Conservation (phyloP, 176 grass and related monocot genomes). For the Bonia amplexicaulis region DNA sequence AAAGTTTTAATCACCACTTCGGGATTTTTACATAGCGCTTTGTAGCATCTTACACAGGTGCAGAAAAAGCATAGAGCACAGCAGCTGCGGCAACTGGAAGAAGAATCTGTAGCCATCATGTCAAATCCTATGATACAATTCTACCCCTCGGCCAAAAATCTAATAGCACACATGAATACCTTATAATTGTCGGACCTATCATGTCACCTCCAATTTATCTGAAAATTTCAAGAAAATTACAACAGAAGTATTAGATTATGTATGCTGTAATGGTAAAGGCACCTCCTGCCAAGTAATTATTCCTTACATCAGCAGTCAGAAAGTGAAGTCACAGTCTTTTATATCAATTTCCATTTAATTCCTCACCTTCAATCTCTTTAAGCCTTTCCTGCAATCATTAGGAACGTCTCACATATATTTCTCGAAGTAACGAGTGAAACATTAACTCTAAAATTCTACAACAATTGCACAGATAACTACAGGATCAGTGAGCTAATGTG, state of each 20-base stretch:
- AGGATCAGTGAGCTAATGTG: not conserved
- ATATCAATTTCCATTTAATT: conserved; percentile 40
- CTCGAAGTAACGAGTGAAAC: not conserved
- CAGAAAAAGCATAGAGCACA: not conserved
- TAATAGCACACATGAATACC: conserved; percentile 35
- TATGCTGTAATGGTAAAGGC: not conserved
- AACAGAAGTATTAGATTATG: not conserved
- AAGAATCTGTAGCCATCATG: conserved; percentile 45
- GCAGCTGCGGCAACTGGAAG: conserved; percentile 16
- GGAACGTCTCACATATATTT: not conserved
- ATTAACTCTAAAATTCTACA: conserved; percentile 11
- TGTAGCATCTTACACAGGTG: conserved; percentile 19
- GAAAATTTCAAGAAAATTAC: conserved; percentile 6
- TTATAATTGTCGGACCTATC: conserved; percentile 29
- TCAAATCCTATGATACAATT: conserved; percentile 56
- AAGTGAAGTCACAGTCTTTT: conserved; percentile 22
- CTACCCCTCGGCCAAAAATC: conserved; percentile 45
- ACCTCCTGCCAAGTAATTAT: conserved; percentile 1
- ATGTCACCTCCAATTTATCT: conserved; percentile 45
- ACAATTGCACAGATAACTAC: not conserved
- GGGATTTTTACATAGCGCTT: conserved; percentile 24
- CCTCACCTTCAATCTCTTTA: conserved; percentile 51
- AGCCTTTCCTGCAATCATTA: conserved; percentile 51
- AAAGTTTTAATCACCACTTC: conserved; percentile 32
- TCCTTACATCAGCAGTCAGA: conserved; percentile 61